Evolutionary conservation across 371 early-diverging fungal genomes (phyloP), one percentile per base, ranked within the genome.

Genomic region (Mucor sp.): DNA sequence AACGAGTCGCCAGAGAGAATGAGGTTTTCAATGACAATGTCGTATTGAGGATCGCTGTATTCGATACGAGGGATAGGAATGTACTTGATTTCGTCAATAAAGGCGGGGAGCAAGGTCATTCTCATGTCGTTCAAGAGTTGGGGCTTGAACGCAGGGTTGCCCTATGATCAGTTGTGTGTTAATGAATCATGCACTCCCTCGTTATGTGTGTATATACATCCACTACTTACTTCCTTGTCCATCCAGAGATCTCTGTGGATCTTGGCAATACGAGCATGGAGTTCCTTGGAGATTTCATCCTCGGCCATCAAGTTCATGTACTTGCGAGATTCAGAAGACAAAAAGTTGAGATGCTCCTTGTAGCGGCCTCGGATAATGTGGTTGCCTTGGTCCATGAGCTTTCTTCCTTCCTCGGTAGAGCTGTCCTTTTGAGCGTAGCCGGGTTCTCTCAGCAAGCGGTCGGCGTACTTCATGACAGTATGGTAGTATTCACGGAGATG

Each of bases 61-160:
- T 87, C 89, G 56, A 90, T 85, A 17, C 83, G 84, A 6, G 91
- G 89, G 50, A 90, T 74, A n/a, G 89, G 88, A 28, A 90, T 70
- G 58, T 79, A 85, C 62, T 83, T 79, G 71, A 90, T 74, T 28
- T 89, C 81, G 55, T 89, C 89, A 65, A 87, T 63, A 21, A 86
- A 47, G 17, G 87, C 80, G 33, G 88, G 83, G 37, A 82, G 25
- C n/a, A 85, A 47, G 0, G 80, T 80, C 57, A 79, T 69, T 23
- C 78, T 78, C 66, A 90, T 78, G 55, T 90, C 90, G 25, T 78
- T 80, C 39, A 87, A 60, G 47, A 90, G 67, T 19, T 83, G 79
- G 21, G 84, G 84, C 71, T 90, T 90, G 81, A 90, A 86, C 8
- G 78, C 75, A 32, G 77, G 70, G 28, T 81, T 79, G 14, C 88